Conservation (phyloP, 139 green algal species). For the Chlorella ohadii region DNA sequence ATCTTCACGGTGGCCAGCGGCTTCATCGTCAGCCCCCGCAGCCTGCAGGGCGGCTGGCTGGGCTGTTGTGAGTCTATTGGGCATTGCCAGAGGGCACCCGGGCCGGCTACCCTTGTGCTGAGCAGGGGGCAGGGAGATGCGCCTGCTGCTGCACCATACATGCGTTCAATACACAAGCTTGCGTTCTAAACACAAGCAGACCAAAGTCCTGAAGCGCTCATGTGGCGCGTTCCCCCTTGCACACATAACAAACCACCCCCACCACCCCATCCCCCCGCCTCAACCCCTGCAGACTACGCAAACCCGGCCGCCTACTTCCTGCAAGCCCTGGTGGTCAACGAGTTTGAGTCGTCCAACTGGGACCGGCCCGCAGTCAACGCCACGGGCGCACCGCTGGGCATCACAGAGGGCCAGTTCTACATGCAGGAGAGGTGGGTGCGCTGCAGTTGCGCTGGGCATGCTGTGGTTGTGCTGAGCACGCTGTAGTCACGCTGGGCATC, state of each 20-base stretch:
- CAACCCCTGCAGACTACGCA: conserved; percentile 29
- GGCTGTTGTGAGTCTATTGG: not conserved
- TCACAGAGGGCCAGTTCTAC: not conserved
- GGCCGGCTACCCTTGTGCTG: too few relatives aligned
- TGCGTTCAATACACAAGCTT: too few relatives aligned
- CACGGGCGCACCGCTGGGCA: not conserved
- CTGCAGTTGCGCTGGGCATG: too few relatives aligned
- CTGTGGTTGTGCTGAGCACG: too few relatives aligned
- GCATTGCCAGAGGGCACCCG: too few relatives aligned
- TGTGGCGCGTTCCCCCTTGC: too few relatives aligned
- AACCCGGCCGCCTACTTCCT: conserved; percentile 34
- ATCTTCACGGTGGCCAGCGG: conserved; percentile 32
- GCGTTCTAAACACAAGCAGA: too few relatives aligned
- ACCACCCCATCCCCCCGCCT: conserved; percentile 18
- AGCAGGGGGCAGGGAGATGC: too few relatives aligned
- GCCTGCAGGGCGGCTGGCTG: conserved; percentile 34
- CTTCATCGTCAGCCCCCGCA: conserved; percentile 33
- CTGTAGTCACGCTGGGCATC: too few relatives aligned
- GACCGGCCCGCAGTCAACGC: not conserved
- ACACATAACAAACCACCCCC: too few relatives aligned
- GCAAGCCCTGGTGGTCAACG: conserved; percentile 34
- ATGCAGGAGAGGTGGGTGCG: not conserved
- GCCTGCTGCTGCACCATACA: too few relatives aligned
- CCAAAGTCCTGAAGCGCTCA: too few relatives aligned
- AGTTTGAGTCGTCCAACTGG: conserved; percentile 33